Conservation (phyloP, 2,329 filamentous ascomycete species). For the Chaetomium globosum region DNA sequence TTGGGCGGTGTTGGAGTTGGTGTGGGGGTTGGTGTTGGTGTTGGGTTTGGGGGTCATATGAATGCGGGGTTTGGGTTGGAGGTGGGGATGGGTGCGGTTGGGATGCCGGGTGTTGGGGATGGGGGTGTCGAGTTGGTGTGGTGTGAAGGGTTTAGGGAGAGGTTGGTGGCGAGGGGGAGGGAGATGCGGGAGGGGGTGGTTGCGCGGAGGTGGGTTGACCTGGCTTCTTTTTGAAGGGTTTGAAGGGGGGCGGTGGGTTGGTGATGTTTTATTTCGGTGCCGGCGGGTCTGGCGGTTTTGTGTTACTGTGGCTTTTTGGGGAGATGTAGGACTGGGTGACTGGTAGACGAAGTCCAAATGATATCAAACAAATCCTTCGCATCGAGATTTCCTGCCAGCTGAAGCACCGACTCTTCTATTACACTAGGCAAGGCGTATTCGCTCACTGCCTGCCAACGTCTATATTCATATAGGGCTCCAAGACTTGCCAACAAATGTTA, state of each 20-base stretch:
- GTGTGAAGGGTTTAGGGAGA: slow-evolving; percentile 50
- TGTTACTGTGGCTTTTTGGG: too few species aligned
- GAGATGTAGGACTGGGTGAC: too few species aligned
- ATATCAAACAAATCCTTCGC: too few species aligned
- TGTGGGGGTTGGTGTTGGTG: background rate
- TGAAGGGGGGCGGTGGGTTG: background rate
- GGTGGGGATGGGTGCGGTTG: slow-evolving; percentile 5
- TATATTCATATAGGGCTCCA: too few species aligned
- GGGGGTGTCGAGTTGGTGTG: slow-evolving; percentile 50
- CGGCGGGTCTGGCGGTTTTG: background rate
- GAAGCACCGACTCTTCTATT: too few species aligned
- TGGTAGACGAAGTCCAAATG: too few species aligned
- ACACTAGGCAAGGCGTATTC: too few species aligned
- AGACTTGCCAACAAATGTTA: too few species aligned
- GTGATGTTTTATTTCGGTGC: background rate
- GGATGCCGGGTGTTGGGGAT: slow-evolving; percentile 9
- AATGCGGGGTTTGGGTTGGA: background rate
- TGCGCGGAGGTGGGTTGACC: slow-evolving; percentile 45
- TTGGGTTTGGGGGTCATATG: slow-evolving; percentile 21
- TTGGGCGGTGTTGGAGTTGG: slow-evolving; percentile 9
- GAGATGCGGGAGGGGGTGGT: slow-evolving; percentile 47
- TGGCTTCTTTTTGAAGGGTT: slow-evolving; percentile 29
- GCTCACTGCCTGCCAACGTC: too few species aligned
- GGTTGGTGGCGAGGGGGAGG: slow-evolving; percentile 47
- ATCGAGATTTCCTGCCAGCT: too few species aligned